Evolutionary conservation across 2,329 filamentous ascomycete species (phyloP).

Genomic region (Chaetomiaceae sp.): DNA sequence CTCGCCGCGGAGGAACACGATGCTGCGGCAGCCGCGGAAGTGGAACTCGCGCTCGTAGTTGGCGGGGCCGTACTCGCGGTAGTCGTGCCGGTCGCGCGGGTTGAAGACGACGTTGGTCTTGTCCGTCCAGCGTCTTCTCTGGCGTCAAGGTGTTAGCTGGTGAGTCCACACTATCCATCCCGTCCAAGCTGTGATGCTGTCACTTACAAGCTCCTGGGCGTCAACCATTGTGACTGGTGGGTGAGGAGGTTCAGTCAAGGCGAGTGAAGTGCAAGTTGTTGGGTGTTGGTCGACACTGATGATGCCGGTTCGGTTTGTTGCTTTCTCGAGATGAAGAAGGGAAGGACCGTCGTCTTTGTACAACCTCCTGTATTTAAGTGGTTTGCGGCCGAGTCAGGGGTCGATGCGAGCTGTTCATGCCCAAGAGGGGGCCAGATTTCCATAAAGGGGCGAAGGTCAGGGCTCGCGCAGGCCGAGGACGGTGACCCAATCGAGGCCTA

Average conservation of each 20-base stretch:
- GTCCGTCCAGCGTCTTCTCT: conserved; percentile 21
- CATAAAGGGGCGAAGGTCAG: not conserved
- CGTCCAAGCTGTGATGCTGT: too few species aligned
- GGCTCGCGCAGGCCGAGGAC: not conserved
- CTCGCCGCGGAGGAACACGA: conserved; percentile 19
- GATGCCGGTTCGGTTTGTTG: not conserved
- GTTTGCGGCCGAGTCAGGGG: not conserved
- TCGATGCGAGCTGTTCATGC: conserved; percentile 4
- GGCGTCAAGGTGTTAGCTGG: conserved; percentile 1
- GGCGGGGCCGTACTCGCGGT: conserved; percentile 9
- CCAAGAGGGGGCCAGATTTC: conserved; percentile 2
- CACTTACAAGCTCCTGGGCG: conserved; percentile 19
- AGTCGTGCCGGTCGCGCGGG: not conserved
- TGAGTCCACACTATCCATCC: too few species aligned
- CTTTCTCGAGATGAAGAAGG: not conserved
- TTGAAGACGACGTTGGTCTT: conserved; percentile 17
- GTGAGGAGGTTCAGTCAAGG: not conserved
- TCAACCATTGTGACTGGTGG: conserved; percentile 7
- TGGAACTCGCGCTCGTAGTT: conserved; percentile 22
- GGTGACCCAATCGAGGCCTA: conserved; percentile 10
- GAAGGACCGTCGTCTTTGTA: not conserved
- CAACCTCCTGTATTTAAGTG: conserved; percentile 1
- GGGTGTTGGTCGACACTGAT: not conserved
- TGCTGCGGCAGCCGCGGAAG: conserved; percentile 19
- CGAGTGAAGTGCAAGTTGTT: not conserved